Evolutionary conservation across 768 basidiomycete species (phyloP).

Genomic region (Tylopilus balloui): DNA sequence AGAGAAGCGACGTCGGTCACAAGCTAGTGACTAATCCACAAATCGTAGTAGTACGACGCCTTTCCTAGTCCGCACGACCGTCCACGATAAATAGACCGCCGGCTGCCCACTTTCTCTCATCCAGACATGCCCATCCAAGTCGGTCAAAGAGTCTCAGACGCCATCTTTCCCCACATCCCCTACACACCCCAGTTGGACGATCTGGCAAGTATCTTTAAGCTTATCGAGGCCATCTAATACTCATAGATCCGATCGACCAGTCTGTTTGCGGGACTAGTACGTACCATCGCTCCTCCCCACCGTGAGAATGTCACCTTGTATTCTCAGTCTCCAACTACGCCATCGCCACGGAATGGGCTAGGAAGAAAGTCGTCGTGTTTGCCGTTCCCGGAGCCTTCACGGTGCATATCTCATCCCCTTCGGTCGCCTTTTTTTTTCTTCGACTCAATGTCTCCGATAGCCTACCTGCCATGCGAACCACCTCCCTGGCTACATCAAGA

Average conservation of each 20-base stretch:
- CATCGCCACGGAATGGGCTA: conserved; percentile 62
- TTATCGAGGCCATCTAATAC: conserved; percentile 7
- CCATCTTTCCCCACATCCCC: conserved; percentile 49
- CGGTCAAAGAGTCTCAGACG: conserved; percentile 48
- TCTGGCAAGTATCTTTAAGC: conserved; percentile 39
- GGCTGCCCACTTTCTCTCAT: too few species aligned
- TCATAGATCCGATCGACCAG: conserved; percentile 29
- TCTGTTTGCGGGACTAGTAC: conserved; percentile 61
- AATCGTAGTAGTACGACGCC: too few species aligned
- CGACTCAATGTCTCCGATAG: conserved; percentile 11
- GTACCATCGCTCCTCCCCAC: conserved; percentile 24
- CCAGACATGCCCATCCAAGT: conserved; percentile 38
- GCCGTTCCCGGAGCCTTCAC: conserved; percentile 81
- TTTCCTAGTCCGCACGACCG: too few species aligned
- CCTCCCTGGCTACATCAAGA: conserved; percentile 43
- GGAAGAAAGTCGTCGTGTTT: conserved; percentile 77
- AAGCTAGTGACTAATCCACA: background rate
- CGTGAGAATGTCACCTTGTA: background rate
- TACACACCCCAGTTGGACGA: conserved; percentile 61
- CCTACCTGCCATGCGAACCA: conserved; percentile 42
- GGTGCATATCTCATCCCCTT: conserved; percentile 36
- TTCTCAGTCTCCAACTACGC: conserved; percentile 46
- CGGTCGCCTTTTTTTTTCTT: background rate
- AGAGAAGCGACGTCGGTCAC: background rate
- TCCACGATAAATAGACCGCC: background rate